Base-by-base conservation (phyloP, 2,329 filamentous ascomycete genomes). In the Alternaria gansuensis region DNA sequence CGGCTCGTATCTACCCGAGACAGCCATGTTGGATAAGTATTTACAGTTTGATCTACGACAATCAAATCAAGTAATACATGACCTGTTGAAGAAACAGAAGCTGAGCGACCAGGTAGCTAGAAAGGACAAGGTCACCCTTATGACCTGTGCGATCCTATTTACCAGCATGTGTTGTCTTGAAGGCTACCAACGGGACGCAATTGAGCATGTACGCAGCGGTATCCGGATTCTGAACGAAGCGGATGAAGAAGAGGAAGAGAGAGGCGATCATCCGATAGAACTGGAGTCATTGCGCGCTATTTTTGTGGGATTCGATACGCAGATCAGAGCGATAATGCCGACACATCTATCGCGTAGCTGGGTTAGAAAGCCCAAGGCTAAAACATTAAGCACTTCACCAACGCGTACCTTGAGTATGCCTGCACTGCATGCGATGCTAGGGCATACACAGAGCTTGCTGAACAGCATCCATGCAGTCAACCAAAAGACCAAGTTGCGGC, bases 141-240 rank as follows among this genome's bases (percentile, higher is more conserved):
- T 77, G 69, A 72, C 72, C 23, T 70, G 64, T 23, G 71, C 69
- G 40, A 60, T 77, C 6, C 53, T 76, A 2, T 75, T 75, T 56
- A 65, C 67, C 49, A 75, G 64, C 51, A 65, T 75, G 59, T 68
- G 70, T 11, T 74, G 72, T 40, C 64, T 77, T 3, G 72, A 76
- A 56, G 71, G 73, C 8, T 71, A 76, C 36, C 69, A 73, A 28
- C 58, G 48, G 31, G 62, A 64, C 4, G 73, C 72, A 7, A 52
- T 75, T 0, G 64, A 70, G 26, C 74, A 77, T 53, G 55, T 75
- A 11, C 67, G 72, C 3, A 72, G 70, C 26, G 74, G 74, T 2
- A 60, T 77, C 26, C 67, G 67, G 40, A 69, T 77, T 37, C 51
- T 77, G 6, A 63, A 66, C 37, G 72, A 77, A 45, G 59, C 70